Base-by-base conservation (phyloP, 768 basidiomycete species). In the Lactarius psammicola region DNA sequence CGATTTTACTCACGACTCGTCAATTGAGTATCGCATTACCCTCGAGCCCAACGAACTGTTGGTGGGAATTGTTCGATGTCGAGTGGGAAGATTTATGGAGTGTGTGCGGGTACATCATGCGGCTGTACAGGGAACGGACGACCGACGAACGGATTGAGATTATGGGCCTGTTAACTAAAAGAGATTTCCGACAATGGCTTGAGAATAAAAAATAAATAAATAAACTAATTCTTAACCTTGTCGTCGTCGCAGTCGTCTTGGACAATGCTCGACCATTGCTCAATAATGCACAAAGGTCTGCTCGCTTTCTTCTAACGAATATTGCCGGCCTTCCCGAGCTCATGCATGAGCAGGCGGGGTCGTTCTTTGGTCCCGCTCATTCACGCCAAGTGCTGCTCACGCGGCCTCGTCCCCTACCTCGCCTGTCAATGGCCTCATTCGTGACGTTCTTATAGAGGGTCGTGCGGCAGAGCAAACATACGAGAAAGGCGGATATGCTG, bases 1-100 rank as follows among this genome's bases (percentile, higher is more conserved):
- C 92, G 3, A 97, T 99, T 66, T 81, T 95, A 59, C 86, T 98
- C 56, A 81, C 92, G 2, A 82, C 85, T 15, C 86, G 94, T 4
- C 82, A 89, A 63, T 75, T 90, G n/a, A 77, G 78, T 6, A 86
- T 98, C 51, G 76, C 91, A 0, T 81, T 98, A 0, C 93, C 94
- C 0, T 86, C 86, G 2, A 78, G 79, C 11, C 81, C 87, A 13
- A 85, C 89, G 0, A 81, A 87, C 62, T 84, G 87, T 63, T 99
- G 97, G 97, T 96, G 92, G 89, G 86, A 90, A 53, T 80, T 98
- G 7, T 99, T 99, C 72, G 97, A 98, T 73, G 91, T 93, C 0
- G 80, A 86, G 0, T 92, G 87, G 86, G 92, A 94, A 61, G 95
- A 97, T 71, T 81, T 97, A 31, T 90, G 89, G 87, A 86, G 81